A percentile compares a stretch with the other conserved stretches of the same genome.
Conservation (phyloP, 441 rosid genomes). For the Capsella rubella region DNA sequence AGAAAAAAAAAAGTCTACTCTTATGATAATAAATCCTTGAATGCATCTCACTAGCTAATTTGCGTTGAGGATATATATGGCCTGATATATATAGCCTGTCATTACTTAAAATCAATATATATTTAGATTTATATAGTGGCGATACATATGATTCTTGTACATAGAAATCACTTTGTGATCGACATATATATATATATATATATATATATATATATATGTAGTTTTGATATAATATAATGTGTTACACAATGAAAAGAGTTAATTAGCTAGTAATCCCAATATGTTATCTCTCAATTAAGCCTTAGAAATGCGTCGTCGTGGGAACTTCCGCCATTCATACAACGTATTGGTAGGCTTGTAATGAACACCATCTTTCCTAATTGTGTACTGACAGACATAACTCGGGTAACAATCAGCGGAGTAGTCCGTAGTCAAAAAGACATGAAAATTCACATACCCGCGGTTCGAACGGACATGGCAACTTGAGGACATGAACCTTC, state of each 20-base stretch:
- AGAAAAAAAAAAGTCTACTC: no score
- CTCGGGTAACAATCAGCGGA: constrained; percentile 31
- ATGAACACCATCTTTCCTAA: constrained; percentile 37
- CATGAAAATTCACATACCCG: constrained; percentile 31
- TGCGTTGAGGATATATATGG: neutral
- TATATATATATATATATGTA: neutral
- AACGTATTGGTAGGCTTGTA: constrained; percentile 34
- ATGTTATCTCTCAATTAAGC: neutral
- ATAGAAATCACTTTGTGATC: no score
- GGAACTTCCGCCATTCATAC: constrained; percentile 24
- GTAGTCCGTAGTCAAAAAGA: constrained; percentile 30
- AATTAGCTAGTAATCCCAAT: neutral
- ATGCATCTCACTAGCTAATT: no score
- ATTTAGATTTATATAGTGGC: neutral
- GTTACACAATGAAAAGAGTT: neutral
- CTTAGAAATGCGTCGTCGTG: constrained; percentile 8
- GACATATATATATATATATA: no score
- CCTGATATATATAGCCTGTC: neutral
- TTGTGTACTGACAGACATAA: constrained; percentile 30
- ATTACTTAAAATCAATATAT: neutral
- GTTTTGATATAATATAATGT: neutral
- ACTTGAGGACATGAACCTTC: neutral
- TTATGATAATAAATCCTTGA: no score
- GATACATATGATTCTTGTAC: neutral
- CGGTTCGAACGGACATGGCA: constrained; percentile 41